Base-by-base conservation (phyloP, 2,329 filamentous ascomycete species). In the Arthrobotrys megalospora region DNA sequence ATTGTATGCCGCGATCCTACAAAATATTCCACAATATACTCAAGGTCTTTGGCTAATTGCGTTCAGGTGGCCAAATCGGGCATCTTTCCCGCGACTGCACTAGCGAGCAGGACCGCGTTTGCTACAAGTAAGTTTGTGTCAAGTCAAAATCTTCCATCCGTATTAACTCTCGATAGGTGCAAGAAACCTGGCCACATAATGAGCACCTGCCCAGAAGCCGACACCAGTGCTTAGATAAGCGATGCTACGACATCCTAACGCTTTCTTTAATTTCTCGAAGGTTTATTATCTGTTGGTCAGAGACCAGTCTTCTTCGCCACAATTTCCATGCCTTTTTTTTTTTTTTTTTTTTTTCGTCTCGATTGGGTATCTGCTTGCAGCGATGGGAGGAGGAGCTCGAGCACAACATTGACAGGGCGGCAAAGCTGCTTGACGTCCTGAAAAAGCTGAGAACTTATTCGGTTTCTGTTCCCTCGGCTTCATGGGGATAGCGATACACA, bases 31-130 rank as follows among this genome's bases (percentile, higher is more conserved):
- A 16, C 21, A 32, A 28, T 24, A 43, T 19, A 16, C 45, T 62
- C 47, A 76, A 19, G 6, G 6, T 16, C 48, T 32, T 52, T 70
- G 55, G 80, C 83, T 85, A 80, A 84, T 76, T 52, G 63, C 24
- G 67, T 41, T 64, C 48, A 79, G 89, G 89, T 83, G 90, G 90
- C 82, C 94, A 97, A 88, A 92, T 95, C 82, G 95, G 96, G 80
- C 95, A 98, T 86, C 90, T 97, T 85, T 96, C 93, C 81, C 92
- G 95, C 81, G 96, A 99, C 86, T 99, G 96, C 89, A 92, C 94
- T 83, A 94, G 95, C 85, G 95, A 97, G 87, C 92, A 93, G 77
- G 95, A 98, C 89, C 95, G 96, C 85, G 94, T 97, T 85, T 99
- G 96, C 91, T 99, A 99, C 90, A 97, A 96, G 89, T 98, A 72